Conservation (phyloP, 805 yeast species). For the Wickerhamomyces canadensis region DNA sequence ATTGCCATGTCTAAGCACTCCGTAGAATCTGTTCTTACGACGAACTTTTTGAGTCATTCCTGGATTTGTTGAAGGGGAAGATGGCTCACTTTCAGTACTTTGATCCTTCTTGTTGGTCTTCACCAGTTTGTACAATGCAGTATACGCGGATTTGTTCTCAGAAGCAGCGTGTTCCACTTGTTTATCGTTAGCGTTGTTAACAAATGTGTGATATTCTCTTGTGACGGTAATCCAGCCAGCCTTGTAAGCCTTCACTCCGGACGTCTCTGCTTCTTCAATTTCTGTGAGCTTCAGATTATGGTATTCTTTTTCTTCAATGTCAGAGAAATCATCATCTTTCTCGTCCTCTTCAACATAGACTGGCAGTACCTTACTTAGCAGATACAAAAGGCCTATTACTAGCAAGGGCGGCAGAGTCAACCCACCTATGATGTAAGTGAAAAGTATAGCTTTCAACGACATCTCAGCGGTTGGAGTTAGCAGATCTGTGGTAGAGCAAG, state of each 20-base stretch:
- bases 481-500: too few relatives aligned
- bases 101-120: conserved; percentile 25
- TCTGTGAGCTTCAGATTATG: conserved; percentile 51
- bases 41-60: conserved; percentile 31
- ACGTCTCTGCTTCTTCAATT: conserved; percentile 50
- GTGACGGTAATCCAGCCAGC: conserved; percentile 86
- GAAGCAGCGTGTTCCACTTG: conserved; percentile 19
- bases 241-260: conserved; percentile 59
- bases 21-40: conserved; percentile 59
- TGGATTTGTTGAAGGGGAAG: conserved; percentile 7
- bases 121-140: conserved; percentile 54
- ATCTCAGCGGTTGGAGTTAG: conserved; percentile 8
- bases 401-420: conserved; percentile 68
- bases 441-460: conserved; percentile 21
- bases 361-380: conserved; percentile 32
- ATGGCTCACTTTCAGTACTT: conserved; percentile 7
- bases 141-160: conserved; percentile 46
- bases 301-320: conserved; percentile 22
- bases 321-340: conserved; percentile 22
- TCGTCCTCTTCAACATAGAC: conserved; percentile 21
- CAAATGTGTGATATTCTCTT: conserved; percentile 57
- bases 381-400: conserved; percentile 32
- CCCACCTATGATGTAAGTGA: conserved; percentile 70
- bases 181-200: conserved; percentile 32
- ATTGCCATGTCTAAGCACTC: conserved; percentile 80